A percentile compares a stretch with the other conserved stretches of the same genome.
Conservation (phyloP, 2,329 filamentous ascomycete genomes). For the Ceratocystis alfenasii region DNA sequence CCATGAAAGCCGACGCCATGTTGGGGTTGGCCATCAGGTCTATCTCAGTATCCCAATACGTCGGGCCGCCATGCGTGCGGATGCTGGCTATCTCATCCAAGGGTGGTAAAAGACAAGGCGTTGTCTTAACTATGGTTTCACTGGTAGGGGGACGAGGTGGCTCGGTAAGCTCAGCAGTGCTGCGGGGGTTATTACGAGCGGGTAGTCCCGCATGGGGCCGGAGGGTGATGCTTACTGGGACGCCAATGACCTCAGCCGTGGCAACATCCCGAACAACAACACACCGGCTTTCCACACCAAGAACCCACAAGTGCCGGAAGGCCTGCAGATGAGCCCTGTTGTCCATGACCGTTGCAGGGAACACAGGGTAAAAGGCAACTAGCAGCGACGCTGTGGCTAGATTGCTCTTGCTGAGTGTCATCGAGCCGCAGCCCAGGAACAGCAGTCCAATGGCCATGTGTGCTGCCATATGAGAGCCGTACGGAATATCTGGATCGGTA, state of each 20-base stretch:
- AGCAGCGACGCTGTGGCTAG: conserved; percentile 76
- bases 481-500: conserved; percentile 70
- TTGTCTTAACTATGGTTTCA: conserved; percentile 32
- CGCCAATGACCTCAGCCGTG: conserved; percentile 64
- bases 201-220: conserved; percentile 29
- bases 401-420: conserved; percentile 81
- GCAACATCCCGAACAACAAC: conserved; percentile 78
- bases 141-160: neutral
- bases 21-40: conserved; percentile 55
- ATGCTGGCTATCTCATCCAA: conserved; percentile 50
- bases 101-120: conserved; percentile 52
- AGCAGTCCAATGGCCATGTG: conserved; percentile 85
- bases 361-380: conserved; percentile 87
- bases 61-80: conserved; percentile 46
- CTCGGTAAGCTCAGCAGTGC: conserved; percentile 25
- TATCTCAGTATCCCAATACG: conserved; percentile 71
- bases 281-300: conserved; percentile 81
- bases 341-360: conserved; percentile 79
- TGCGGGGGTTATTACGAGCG: neutral
- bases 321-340: conserved; percentile 92
- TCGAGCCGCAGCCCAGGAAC: conserved; percentile 84
- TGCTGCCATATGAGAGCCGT: conserved; percentile 84
- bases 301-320: conserved; percentile 92
- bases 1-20: conserved; percentile 49
- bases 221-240: conserved; percentile 57